Evolutionary conservation across 208 protist species (phyloP), one percentile per base, ranked within the genome.

Genomic region (Novymonas esmeraldas): DNA sequence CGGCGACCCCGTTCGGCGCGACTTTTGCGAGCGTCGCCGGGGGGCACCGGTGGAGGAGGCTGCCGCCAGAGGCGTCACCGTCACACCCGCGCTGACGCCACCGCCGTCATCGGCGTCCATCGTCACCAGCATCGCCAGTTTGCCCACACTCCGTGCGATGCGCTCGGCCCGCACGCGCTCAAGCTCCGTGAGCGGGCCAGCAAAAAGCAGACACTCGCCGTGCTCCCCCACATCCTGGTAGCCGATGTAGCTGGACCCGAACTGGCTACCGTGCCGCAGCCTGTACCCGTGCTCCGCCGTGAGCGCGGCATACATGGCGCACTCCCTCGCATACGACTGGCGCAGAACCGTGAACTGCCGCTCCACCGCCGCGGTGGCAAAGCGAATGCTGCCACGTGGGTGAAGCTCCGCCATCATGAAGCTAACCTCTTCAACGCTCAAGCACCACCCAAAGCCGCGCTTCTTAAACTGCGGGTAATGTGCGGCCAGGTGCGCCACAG

Each of bases 211-310:
- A 48, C 45, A 81, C 44, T 87, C 75, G 18, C 86, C 75, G 70
- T 93, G 87, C 20, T 29, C 11, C 4, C 24, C 31, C 5, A 79
- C 49, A 31, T 73, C 61, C 6, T 44, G 45, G 64, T 93, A 93
- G 31, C 84, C 87, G 48, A 90, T 85, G 46, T 87, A 93, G 22
- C 73, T 77, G 2, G 87, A 83, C 1, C 87, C 87, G 54, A 89
- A 93, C 24, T 78, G 58, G 33, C 84, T 89, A 1, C 84, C 73
- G 57, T 93, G 87, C 6, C 82, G 87, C 7, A 93, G 76, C 33
- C 48, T 70, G 34, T 79, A 79, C 4, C 76, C 70, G 56, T 68
- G 69, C 16, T 49, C 33, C 16, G 51, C 51, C 14, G 84, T 93
- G 18, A 90, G 66, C 11, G 76, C 39, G n/a, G 41, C 16, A 62